Evolutionary conservation across 2,329 filamentous ascomycete genomes (phyloP).

Genomic region (Ophiostoma tasmaniense): DNA sequence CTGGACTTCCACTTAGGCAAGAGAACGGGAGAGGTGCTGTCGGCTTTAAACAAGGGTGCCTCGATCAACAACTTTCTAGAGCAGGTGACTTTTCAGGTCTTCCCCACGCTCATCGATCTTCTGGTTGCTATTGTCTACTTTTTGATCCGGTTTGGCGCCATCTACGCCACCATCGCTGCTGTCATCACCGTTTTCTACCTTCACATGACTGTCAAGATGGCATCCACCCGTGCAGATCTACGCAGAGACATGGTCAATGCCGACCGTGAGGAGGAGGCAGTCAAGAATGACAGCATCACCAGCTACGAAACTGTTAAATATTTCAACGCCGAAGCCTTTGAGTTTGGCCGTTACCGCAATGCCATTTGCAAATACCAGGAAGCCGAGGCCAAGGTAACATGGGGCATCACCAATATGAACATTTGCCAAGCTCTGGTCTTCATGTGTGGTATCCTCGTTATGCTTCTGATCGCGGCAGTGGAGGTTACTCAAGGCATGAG

Average conservation of each 20-base stretch:
- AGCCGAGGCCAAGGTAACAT: conserved; percentile 67
- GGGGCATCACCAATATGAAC: conserved; percentile 72
- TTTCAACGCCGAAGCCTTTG: conserved; percentile 76
- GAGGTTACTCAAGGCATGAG: conserved; percentile 62
- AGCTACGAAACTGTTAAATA: conserved; percentile 97
- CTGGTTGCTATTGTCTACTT: conserved; percentile 78
- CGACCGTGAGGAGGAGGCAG: conserved; percentile 87
- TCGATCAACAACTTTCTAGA: conserved; percentile 96
- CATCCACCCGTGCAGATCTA: conserved; percentile 83
- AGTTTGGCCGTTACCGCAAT: conserved; percentile 63
- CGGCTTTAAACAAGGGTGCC: conserved; percentile 89
- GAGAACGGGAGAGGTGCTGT: conserved; percentile 91
- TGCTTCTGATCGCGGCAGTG: conserved; percentile 66
- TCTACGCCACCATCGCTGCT: conserved; percentile 82
- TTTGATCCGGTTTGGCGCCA: conserved; percentile 67
- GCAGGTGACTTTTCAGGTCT: conserved; percentile 89
- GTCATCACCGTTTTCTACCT: conserved; percentile 94
- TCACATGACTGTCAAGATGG: conserved; percentile 93
- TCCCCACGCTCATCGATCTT: conserved; percentile 90
- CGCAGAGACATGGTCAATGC: conserved; percentile 91
- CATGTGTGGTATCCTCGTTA: conserved; percentile 64
- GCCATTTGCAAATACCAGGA: conserved; percentile 64
- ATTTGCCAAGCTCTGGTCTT: conserved; percentile 74
- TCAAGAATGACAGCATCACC: conserved; percentile 97
- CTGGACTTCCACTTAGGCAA: conserved; percentile 96